A percentile compares a stretch with the other conserved stretches of the same genome.
These are phyloP conservation scores for Magnusiomyces sp. DNA, from an alignment of 1,139 yeast species.

Conservation along the genomic window DNA sequence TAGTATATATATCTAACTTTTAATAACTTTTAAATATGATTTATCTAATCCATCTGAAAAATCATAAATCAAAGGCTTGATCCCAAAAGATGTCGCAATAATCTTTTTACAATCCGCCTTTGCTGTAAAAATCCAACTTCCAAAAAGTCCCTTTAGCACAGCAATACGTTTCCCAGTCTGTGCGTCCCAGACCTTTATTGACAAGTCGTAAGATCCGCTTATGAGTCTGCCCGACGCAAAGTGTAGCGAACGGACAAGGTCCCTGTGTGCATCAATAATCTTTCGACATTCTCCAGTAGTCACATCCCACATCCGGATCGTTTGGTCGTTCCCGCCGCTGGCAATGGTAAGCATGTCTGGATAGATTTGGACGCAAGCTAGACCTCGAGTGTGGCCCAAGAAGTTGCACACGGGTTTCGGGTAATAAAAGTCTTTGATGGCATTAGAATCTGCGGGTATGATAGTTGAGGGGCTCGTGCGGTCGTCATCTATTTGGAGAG, in stretches of 20 bases:
- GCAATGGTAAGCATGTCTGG: conserved; percentile 21
- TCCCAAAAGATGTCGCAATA: conserved; percentile 30
- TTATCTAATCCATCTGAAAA: conserved; percentile 26
- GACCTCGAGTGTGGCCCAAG: conserved; percentile 31
- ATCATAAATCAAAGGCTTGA: conserved; percentile 29
- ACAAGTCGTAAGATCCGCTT: conserved; percentile 33
- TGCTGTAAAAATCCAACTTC: conserved; percentile 32
- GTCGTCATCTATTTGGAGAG: neutral
- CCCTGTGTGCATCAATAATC: conserved; percentile 27
- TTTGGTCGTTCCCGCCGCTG: conserved; percentile 33
- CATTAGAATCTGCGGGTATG: too few species aligned
- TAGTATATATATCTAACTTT: conserved; percentile 6
- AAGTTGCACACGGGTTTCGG: conserved; percentile 18
- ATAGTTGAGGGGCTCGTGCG: too few species aligned
- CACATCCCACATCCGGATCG: conserved; percentile 30
- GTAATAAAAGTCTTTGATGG: too few species aligned
- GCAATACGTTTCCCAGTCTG: conserved; percentile 23
- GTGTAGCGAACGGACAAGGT: conserved; percentile 29
- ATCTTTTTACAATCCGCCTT: conserved; percentile 26
- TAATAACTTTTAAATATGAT: conserved; percentile 20
- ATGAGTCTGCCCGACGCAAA: conserved; percentile 24
- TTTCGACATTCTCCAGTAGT: conserved; percentile 24
- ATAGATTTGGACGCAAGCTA: conserved; percentile 31
- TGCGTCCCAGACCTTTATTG: conserved; percentile 33
- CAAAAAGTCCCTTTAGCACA: conserved; percentile 28